phyloP scores from a whole-genome alignment of 1,139 yeast species.

The Yamadazyma dendronema region DNA sequence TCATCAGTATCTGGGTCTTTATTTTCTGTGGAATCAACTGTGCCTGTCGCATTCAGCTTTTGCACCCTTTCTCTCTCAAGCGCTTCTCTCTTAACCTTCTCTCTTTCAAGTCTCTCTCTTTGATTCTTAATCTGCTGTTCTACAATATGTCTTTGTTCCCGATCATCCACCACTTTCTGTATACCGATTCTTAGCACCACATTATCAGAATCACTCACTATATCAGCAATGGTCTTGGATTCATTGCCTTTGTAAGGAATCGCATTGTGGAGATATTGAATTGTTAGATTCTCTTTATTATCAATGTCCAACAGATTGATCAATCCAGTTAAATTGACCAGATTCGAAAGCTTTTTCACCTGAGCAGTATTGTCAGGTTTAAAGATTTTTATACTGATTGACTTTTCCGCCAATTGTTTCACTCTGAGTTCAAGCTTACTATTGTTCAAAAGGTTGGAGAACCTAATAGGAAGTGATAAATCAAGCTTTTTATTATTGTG shows the following conservation, averaged over 20 bases:
- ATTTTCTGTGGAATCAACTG: not conserved
- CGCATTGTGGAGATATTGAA: slow-evolving; percentile 10
- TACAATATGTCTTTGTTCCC: slow-evolving; percentile 12
- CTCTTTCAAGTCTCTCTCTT: slow-evolving; percentile 5
- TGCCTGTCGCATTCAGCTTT: not conserved
- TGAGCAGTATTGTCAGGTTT: slow-evolving; percentile 8
- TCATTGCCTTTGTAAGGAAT: slow-evolving; percentile 3
- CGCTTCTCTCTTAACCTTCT: not conserved
- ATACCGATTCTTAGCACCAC: slow-evolving; percentile 13
- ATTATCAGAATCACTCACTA: slow-evolving; percentile 13
- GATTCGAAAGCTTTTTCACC: slow-evolving; percentile 11
- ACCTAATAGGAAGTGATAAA: slow-evolving; percentile 30
- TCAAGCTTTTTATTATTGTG: slow-evolving; percentile 34
- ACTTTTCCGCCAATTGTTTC: slow-evolving; percentile 15
- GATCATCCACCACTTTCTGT: slow-evolving; percentile 9
- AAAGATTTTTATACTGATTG: slow-evolving; percentile 10
- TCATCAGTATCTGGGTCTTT: not conserved
- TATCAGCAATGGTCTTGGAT: slow-evolving; percentile 4
- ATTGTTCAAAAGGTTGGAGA: slow-evolving; percentile 33
- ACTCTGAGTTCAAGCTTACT: slow-evolving; percentile 26
- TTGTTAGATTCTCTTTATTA: slow-evolving; percentile 2
- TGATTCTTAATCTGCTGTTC: slow-evolving; percentile 12
- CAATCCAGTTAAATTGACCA: slow-evolving; percentile 5
- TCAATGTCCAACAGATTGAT: slow-evolving; percentile 4
- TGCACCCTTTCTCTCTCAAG: not conserved